These are phyloP conservation scores for Exophiala oligosperma DNA, from an alignment of 2,329 filamentous ascomycete species.

Conservation along the genomic window DNA sequence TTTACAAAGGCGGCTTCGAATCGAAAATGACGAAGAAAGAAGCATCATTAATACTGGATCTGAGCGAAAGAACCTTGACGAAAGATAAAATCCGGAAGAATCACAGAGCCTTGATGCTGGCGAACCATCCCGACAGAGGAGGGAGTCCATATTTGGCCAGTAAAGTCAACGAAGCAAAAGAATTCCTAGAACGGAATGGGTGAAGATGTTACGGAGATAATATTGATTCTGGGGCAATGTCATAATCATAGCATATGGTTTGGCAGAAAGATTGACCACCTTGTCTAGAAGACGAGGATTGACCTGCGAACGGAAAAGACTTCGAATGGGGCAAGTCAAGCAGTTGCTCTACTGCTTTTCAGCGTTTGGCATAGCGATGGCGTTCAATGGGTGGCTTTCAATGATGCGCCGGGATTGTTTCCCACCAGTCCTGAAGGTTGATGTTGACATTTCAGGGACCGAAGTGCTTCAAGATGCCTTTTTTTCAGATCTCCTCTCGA, in stretches of 20 bases:
- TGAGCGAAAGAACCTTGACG: constrained; percentile 84
- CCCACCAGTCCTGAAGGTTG: too few species aligned
- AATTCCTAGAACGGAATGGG: constrained; percentile 77
- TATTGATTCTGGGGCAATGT: too few species aligned
- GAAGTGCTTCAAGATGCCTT: not conserved
- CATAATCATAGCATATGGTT: too few species aligned
- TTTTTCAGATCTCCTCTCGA: constrained; percentile 1
- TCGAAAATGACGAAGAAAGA: constrained; percentile 89
- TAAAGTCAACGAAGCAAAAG: constrained; percentile 98
- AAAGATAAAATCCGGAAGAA: constrained; percentile 96
- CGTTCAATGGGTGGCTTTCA: constrained; percentile 2
- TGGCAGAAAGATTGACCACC: too few species aligned
- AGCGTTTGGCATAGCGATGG: constrained; percentile 18
- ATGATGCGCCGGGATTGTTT: not conserved
- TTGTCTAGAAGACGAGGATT: too few species aligned
- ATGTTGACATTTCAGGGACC: not conserved
- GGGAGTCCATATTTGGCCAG: constrained; percentile 95
- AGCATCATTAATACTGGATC: constrained; percentile 83
- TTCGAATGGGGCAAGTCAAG: too few species aligned
- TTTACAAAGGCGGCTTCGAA: constrained; percentile 99
- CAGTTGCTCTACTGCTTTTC: too few species aligned
- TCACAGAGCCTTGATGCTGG: constrained; percentile 91
- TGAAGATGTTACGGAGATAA: constrained; percentile 1
- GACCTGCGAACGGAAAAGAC: too few species aligned
- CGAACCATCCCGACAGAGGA: constrained; percentile 96